These are phyloP conservation scores for Penicillium bovifimosum DNA, from an alignment of 495 filamentous ascomycete species.

Conservation along the genomic window DNA sequence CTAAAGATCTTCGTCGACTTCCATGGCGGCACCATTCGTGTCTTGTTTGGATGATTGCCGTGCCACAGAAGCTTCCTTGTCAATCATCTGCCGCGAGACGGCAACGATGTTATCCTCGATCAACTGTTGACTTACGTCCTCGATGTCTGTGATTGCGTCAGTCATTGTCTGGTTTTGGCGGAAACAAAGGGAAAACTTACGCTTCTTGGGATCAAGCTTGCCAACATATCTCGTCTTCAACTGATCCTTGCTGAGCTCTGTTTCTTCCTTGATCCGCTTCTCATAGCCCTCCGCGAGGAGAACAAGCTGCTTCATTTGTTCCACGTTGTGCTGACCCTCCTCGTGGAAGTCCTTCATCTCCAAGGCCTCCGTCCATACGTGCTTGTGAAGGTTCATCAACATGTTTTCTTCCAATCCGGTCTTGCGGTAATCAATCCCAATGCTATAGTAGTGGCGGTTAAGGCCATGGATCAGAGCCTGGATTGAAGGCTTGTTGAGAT, in stretches of 20 bases:
- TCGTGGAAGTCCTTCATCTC: conserved; percentile 94
- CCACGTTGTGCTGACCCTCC: conserved; percentile 77
- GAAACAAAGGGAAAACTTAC: conserved; percentile 39
- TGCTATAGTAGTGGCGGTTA: conserved; percentile 98
- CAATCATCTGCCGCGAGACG: conserved; percentile 96
- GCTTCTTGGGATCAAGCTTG: conserved; percentile 98
- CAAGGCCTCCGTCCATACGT: conserved; percentile 96
- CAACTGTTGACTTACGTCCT: conserved; percentile 89
- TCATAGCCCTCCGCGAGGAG: conserved; percentile 91
- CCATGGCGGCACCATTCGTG: conserved; percentile 52
- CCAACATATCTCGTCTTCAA: conserved; percentile 98
- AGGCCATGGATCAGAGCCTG: conserved; percentile 98
- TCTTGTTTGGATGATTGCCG: conserved; percentile 48
- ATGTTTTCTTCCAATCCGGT: conserved; percentile 98
- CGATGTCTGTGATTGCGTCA: conserved; percentile 57
- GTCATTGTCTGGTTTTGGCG: conserved; percentile 1
- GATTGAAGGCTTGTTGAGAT: conserved; percentile 97
- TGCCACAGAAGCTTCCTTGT: conserved; percentile 84
- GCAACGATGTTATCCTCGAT: conserved; percentile 99
- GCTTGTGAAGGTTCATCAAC: conserved; percentile 99
- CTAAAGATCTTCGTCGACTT: conserved; percentile 56
- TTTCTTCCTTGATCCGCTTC: conserved; percentile 97
- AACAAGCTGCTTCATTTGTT: conserved; percentile 81
- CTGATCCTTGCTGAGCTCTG: conserved; percentile 92
- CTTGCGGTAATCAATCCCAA: conserved; percentile 96